Percentiles rank a stretch among this genome's conserved stretches.
phyloP scores from a whole-genome alignment of 257 asterid genomes.

The Ophiorrhiza pumila region DNA sequence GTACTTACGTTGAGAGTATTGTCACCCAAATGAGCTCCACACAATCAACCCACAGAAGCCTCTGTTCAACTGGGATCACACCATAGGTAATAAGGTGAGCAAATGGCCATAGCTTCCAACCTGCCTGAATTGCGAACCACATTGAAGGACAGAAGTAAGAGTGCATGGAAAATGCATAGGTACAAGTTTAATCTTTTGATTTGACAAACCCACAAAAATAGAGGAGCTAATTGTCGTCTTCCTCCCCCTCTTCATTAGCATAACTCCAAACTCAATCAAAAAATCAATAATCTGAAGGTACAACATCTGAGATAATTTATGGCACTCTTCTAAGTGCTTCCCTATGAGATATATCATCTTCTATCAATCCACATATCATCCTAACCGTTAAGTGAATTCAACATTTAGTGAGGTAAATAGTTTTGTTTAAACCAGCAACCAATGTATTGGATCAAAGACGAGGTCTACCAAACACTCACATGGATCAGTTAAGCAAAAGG shows the following conservation, averaged over 20 bases:
- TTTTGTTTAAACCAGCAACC: not conserved
- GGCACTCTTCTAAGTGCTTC: not conserved
- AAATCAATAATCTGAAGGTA: not conserved
- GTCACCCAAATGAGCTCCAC: constrained; percentile 57
- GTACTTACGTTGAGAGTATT: constrained; percentile 49
- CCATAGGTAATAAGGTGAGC: constrained; percentile 54
- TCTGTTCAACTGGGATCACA: constrained; percentile 45
- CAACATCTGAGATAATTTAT: not conserved
- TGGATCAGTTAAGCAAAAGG: not conserved
- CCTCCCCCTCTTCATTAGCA: not conserved
- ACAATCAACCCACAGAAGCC: constrained; percentile 55
- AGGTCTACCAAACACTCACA: not conserved
- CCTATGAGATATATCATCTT: not conserved
- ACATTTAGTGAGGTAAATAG: not conserved
- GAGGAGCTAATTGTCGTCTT: not conserved
- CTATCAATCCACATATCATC: not conserved
- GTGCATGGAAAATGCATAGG: not conserved
- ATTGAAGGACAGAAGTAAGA: not conserved
- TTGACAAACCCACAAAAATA: not conserved
- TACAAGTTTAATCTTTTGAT: not conserved
- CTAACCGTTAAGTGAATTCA: not conserved
- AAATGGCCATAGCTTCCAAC: constrained; percentile 58
- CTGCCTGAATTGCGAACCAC: constrained; percentile 37
- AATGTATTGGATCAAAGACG: not conserved
- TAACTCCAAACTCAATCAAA: not conserved